Conservation (phyloP, 2,329 filamentous ascomycete species). For the Colletotrichum euphorbiae region DNA sequence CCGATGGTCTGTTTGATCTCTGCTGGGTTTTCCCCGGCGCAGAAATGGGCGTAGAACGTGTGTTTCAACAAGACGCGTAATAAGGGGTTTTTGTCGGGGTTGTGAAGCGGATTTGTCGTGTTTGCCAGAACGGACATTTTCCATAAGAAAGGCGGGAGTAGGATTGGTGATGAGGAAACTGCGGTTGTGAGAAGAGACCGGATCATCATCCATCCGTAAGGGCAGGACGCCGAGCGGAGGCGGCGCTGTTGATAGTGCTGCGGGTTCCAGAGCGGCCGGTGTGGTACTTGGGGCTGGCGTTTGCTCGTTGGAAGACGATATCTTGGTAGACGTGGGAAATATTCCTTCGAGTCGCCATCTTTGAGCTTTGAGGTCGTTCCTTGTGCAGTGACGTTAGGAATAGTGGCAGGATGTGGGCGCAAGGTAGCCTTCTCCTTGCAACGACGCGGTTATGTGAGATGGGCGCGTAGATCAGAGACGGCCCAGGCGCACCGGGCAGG, state of each 20-base stretch:
- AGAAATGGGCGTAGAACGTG: conserved; percentile 93
- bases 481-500: neutral
- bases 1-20: conserved; percentile 77
- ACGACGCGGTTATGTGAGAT: neutral
- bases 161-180: conserved; percentile 75
- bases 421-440: neutral
- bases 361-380: neutral
- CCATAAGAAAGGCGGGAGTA: conserved; percentile 77
- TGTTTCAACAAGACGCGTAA: conserved; percentile 78
- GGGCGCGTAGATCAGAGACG: neutral
- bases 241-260: conserved; percentile 10
- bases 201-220: conserved; percentile 70
- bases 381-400: neutral
- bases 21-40: conserved; percentile 78
- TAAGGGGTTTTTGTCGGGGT: conserved; percentile 80
- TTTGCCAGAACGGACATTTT: conserved; percentile 78
- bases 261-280: neutral
- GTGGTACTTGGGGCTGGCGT: conserved; percentile 19
- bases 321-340: conserved; percentile 46
- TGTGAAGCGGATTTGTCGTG: conserved; percentile 73
- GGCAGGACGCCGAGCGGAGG: conserved; percentile 74
- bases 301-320: conserved; percentile 41
- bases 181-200: conserved; percentile 77
- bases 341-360: conserved; percentile 40
- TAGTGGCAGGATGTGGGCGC: neutral